phyloP scores from a whole-genome alignment of 2,329 filamentous ascomycete genomes.

The Proliferodiscus dingleyae region DNA sequence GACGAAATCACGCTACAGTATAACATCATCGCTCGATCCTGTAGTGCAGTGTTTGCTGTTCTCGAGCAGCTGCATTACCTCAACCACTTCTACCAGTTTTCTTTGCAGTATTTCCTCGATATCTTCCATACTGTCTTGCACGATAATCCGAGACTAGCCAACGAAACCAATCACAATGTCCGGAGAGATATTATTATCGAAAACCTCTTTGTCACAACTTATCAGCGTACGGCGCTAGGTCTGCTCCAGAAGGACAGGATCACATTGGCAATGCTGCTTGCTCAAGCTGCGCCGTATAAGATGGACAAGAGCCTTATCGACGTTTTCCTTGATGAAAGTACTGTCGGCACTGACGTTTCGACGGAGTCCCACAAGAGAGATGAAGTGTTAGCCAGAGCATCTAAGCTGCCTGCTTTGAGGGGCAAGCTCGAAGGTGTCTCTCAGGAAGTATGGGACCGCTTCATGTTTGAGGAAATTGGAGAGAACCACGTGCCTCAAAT shows the following conservation, averaged over 20 bases:
- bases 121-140: conserved; percentile 93
- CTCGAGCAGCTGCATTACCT: conserved; percentile 96
- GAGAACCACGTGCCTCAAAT: conserved; percentile 76
- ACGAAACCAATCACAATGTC: conserved; percentile 67
- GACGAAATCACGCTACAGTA: conserved; percentile 95
- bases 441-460: conserved; percentile 67
- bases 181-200: conserved; percentile 87
- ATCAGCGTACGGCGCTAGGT: conserved; percentile 88
- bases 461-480: conserved; percentile 79
- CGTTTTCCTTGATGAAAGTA: conserved; percentile 70
- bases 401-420: conserved; percentile 68
- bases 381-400: conserved; percentile 63
- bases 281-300: conserved; percentile 90
- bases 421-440: conserved; percentile 61
- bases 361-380: conserved; percentile 59
- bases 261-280: conserved; percentile 89
- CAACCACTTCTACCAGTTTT: conserved; percentile 99
- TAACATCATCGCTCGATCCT: conserved; percentile 86
- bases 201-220: conserved; percentile 86
- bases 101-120: conserved; percentile 93
- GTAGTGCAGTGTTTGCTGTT: conserved; percentile 95
- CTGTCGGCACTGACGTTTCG: conserved; percentile 75
- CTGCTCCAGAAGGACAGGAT: conserved; percentile 91
- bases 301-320: conserved; percentile 93
- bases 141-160: conserved; percentile 67